Base-by-base conservation (phyloP, 1,284 basidiomycete genomes). In the Peniophora sp. region DNA sequence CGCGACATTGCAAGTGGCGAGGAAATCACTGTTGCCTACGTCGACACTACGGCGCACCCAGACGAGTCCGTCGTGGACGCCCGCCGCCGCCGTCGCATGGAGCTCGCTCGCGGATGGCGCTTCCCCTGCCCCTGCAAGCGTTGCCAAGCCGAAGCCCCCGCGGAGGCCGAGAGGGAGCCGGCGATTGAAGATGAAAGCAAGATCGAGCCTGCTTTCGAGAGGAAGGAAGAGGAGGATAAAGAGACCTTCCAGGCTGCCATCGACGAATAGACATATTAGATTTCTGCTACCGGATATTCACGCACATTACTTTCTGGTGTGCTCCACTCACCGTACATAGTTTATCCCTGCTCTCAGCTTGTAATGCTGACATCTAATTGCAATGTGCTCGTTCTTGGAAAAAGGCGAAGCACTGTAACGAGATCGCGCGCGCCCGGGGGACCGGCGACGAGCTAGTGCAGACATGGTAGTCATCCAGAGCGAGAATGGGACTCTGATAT, bases 51-150 rank as follows among this genome's bases (percentile, higher is more conserved):
- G 1, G 74, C 76, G 58, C 75, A 71, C 51, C 63, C 70, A 2
- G 77, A 62, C 39, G 85, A 89, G 64, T 70, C 72, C 23, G 53
- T 62, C 8, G 63, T 68, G 3, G 79, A 83, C 25, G 78, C 81
- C 48, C 72, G 83, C 49, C 71, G 78, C 46, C 74, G 84, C 48
- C 72, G 88, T 54, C 77, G 89, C 23, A 70, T 74, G 57, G 85
- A 89, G 65, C 74, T 91, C 38, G 85, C 78, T n/a, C 73, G 82
- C 43, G 88, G 88, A 35, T 91, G 88, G 89, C 73, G 75, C 55
- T 89, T 91, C 62, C 79, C 83, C 22, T 91, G 88, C 62, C 65
- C 70, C 48, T 91, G 88, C 62, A 63, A 71, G 49, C 75, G 78
- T 45, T 91, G 89, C 62, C 58, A 66, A 43, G 68, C 69, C 50